These are phyloP conservation scores for Apiospora aurea DNA, from an alignment of 2,329 filamentous ascomycete species.

Conservation along the genomic window DNA sequence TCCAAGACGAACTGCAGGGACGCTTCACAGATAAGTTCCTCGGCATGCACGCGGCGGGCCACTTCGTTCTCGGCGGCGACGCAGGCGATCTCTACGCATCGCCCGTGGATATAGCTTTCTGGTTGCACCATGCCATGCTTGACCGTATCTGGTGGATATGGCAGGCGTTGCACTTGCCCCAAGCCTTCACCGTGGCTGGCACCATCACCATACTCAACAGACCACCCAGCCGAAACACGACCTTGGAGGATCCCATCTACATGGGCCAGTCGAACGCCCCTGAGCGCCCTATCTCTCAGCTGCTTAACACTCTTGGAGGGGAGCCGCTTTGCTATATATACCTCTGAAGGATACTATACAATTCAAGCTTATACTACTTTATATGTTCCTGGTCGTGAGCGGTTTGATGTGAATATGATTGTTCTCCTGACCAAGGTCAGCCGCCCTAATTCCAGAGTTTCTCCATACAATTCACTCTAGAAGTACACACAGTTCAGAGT, in stretches of 20 bases:
- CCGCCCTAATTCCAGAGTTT: too few species aligned
- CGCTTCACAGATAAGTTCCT: constrained; percentile 39
- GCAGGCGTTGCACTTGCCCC: constrained; percentile 31
- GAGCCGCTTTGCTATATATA: constrained; percentile 36
- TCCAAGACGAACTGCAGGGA: constrained; percentile 43
- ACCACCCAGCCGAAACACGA: constrained; percentile 37
- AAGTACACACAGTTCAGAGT: too few species aligned
- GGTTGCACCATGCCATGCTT: constrained; percentile 37
- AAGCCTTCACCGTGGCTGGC: constrained; percentile 33
- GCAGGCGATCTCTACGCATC: constrained; percentile 35
- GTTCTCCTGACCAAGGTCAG: background rate
- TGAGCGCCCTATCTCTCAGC: constrained; percentile 28
- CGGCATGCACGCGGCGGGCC: constrained; percentile 40
- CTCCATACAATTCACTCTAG: too few species aligned
- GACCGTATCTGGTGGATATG: constrained; percentile 40
- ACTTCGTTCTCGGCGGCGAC: constrained; percentile 40
- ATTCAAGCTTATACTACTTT: background rate
- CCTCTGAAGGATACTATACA: background rate
- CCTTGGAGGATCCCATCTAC: constrained; percentile 34
- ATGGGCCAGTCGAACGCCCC: constrained; percentile 31
- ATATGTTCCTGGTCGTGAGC: background rate
- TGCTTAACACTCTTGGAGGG: constrained; percentile 32
- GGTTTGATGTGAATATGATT: background rate
- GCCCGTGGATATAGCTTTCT: constrained; percentile 38
- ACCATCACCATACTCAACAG: constrained; percentile 38